Evolutionary conservation across 2,329 filamentous ascomycete species (phyloP).

Genomic region (Curvularia lunata): DNA sequence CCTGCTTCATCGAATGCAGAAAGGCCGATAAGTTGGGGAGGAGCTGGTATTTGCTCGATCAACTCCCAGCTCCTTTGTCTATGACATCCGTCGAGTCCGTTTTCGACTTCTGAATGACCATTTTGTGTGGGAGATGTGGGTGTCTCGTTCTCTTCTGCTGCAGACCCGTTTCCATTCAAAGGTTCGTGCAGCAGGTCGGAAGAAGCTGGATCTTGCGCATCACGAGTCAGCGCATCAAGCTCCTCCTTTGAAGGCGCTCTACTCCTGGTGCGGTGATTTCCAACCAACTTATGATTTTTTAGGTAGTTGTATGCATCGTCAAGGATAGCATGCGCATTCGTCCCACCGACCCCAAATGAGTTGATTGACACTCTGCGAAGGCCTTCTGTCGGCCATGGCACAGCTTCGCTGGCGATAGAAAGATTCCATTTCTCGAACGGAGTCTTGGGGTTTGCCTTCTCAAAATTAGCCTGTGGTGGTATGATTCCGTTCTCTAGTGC

Average conservation of each 20-base stretch:
- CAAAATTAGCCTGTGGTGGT: conserved; percentile 3
- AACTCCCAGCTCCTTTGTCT: not conserved
- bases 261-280: not conserved
- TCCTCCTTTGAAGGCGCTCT: not conserved
- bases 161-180: not conserved
- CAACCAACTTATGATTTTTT: not conserved
- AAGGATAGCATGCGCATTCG: conserved; percentile 8
- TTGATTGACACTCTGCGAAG: conserved; percentile 21
- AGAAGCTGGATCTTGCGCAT: not conserved
- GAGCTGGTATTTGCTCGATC: not conserved
- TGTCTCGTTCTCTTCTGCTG: not conserved
- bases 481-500: conserved; percentile 2
- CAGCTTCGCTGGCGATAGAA: not conserved
- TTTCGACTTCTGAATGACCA: not conserved
- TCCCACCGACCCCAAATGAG: conserved; percentile 38
- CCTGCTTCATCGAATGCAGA: conserved; percentile 2
- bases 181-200: not conserved
- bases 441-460: conserved; percentile 6
- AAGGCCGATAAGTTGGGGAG: not conserved
- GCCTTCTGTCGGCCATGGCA: conserved; percentile 15
- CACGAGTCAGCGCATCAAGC: not conserved
- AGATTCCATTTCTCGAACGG: conserved; percentile 8
- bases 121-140: not conserved
- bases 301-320: conserved; percentile 17
- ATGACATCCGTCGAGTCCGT: not conserved